Evolutionary conservation across 495 filamentous ascomycete species (phyloP).

Genomic region (Trichoderma reesei): DNA sequence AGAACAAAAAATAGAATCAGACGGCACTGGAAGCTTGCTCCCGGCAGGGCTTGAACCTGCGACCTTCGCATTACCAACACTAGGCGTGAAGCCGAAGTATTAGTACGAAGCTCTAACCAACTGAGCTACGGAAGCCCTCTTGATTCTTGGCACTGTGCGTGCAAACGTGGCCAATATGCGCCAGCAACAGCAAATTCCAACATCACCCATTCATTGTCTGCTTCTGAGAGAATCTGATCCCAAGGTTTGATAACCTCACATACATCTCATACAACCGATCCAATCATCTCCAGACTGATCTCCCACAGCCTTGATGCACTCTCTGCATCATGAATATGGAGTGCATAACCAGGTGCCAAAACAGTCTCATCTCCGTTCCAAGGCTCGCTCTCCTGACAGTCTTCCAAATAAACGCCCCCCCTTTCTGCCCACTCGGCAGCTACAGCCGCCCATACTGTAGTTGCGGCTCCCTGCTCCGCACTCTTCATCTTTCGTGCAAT

Average conservation of each 20-base stretch:
- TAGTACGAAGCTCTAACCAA: too few relatives aligned
- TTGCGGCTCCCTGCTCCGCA: constrained; percentile 41
- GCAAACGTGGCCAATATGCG: too few relatives aligned
- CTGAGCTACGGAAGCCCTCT: too few relatives aligned
- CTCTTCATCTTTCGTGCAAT: constrained; percentile 22
- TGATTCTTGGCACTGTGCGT: too few relatives aligned
- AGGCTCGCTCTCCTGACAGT: constrained; percentile 12
- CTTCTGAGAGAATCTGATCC: not conserved
- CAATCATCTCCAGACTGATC: not conserved
- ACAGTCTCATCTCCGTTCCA: not conserved
- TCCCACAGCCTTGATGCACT: not conserved
- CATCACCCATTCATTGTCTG: too few relatives aligned
- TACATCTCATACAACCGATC: not conserved
- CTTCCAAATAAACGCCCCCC: constrained; percentile 38
- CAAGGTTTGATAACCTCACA: not conserved
- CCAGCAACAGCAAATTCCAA: too few relatives aligned
- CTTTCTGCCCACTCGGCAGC: constrained; percentile 28
- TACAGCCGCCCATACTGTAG: constrained; percentile 38
- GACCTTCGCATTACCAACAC: too few relatives aligned
- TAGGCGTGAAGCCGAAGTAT: too few relatives aligned
- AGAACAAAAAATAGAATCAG: too few relatives aligned
- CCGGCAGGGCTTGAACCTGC: too few relatives aligned
- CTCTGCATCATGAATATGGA: not conserved
- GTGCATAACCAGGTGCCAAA: not conserved
- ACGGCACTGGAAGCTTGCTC: too few relatives aligned